Conservation (phyloP, 139 green algal genomes). For the Chlorella sp. region DNA sequence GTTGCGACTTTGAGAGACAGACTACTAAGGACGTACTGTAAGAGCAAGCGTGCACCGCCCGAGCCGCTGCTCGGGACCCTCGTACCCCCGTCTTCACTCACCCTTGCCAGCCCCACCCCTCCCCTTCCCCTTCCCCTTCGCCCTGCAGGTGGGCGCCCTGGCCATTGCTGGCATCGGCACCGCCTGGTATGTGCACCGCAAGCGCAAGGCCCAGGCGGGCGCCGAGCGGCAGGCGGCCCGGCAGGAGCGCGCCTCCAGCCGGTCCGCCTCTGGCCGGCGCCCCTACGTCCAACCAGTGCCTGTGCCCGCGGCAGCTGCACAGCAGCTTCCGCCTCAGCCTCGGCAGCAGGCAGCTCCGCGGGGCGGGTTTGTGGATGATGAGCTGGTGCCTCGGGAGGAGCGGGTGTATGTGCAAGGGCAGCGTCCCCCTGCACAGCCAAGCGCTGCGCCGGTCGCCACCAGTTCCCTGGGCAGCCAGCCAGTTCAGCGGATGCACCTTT, state of each 20-base stretch:
- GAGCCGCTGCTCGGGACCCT: too few species aligned
- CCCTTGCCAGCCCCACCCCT: too few species aligned
- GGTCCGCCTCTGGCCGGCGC: not conserved
- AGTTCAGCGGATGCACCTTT: too few species aligned
- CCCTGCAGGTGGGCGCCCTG: not conserved
- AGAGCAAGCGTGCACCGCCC: not conserved
- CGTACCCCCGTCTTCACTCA: too few species aligned
- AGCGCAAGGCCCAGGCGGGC: not conserved
- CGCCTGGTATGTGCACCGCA: not conserved
- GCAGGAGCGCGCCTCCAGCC: not conserved
- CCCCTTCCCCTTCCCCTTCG: too few species aligned
- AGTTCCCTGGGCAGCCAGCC: too few species aligned
- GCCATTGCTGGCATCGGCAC: not conserved
- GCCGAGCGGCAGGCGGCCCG: not conserved
- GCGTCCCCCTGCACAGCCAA: too few species aligned
- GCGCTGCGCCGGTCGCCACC: too few species aligned
- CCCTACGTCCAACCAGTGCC: not conserved
- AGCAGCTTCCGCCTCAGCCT: not conserved
- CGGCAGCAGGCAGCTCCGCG: not conserved
- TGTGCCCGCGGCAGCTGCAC: not conserved
- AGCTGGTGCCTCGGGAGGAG: too few species aligned
- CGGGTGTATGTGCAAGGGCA: too few species aligned
- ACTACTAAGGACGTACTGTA: not conserved
- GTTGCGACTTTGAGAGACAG: not conserved
- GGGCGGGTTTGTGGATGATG: not conserved